phyloP scores from a whole-genome alignment of 805 yeast genomes.

The Candida coquimbonensis region DNA sequence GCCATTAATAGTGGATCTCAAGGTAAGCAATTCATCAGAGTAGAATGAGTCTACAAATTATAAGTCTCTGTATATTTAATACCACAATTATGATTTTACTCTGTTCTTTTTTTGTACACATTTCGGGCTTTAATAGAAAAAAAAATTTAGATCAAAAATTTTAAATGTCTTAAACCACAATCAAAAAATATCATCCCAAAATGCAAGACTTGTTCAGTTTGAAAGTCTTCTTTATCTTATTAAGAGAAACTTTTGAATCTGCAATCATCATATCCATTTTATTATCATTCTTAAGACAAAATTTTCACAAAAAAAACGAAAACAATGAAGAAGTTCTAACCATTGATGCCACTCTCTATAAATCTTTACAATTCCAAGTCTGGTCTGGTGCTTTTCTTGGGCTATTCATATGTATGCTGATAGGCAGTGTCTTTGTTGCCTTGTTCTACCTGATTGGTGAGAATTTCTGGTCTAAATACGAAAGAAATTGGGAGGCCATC shows the following conservation, averaged over 20 bases:
- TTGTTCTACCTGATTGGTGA: conserved; percentile 76
- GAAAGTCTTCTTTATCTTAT: conserved; percentile 74
- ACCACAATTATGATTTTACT: not conserved
- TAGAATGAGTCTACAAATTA: conserved; percentile 14
- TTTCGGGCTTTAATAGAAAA: not conserved
- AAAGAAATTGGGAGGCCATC: conserved; percentile 84
- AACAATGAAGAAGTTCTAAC: conserved; percentile 14
- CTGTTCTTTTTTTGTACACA: not conserved
- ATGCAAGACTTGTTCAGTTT: conserved; percentile 31
- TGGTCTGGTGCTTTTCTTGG: conserved; percentile 82
- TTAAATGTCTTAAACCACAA: not conserved
- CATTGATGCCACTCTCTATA: conserved; percentile 30
- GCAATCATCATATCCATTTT: conserved; percentile 86
- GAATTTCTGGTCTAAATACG: conserved; percentile 83
- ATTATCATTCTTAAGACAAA: conserved; percentile 85
- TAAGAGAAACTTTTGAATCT: conserved; percentile 92
- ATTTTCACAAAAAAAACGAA: conserved; percentile 40
- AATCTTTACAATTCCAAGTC: conserved; percentile 54
- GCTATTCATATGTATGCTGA: conserved; percentile 55
- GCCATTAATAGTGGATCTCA: conserved; percentile 32
- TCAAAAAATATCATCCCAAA: not conserved
- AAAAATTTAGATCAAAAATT: not conserved
- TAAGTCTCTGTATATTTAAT: too few relatives aligned
- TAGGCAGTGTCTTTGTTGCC: conserved; percentile 67
- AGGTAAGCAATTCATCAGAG: conserved; percentile 40